phyloP scores from a whole-genome alignment of 371 early-diverging fungal species.

The Lichtheimia ornata region DNA sequence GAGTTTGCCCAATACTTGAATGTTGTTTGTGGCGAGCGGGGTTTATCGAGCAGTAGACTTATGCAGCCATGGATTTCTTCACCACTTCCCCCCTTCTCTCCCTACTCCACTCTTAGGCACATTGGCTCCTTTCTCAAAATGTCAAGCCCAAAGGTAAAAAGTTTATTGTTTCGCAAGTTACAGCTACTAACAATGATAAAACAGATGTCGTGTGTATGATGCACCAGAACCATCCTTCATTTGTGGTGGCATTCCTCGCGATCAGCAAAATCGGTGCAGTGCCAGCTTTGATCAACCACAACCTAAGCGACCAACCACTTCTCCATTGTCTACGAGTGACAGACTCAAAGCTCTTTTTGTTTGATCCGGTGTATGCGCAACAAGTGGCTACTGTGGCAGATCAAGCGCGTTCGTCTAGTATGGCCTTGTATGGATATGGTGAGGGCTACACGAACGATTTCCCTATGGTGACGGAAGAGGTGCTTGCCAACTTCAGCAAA shows the following conservation, averaged over 20 bases:
- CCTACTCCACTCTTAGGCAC: constrained; percentile 19
- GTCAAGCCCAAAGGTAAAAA: neutral
- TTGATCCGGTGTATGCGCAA: constrained; percentile 23
- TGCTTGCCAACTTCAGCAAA: neutral
- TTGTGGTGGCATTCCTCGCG: constrained; percentile 23
- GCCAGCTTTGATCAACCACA: constrained; percentile 33
- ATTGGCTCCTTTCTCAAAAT: constrained; percentile 15
- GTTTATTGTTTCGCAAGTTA: neutral
- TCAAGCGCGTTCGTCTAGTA: constrained; percentile 1
- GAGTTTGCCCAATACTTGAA: constrained; percentile 12
- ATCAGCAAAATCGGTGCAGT: constrained; percentile 33
- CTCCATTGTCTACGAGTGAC: constrained; percentile 31
- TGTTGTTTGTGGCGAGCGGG: neutral
- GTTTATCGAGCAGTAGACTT: neutral
- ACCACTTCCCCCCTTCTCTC: neutral
- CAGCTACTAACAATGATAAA: constrained; percentile 7
- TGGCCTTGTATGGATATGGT: constrained; percentile 25
- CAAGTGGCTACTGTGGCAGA: constrained; percentile 20
- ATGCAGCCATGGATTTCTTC: no score
- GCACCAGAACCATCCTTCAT: constrained; percentile 34
- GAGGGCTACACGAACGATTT: constrained; percentile 16
- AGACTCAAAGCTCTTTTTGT: constrained; percentile 22
- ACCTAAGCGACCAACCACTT: constrained; percentile 20
- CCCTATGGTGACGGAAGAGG: neutral
- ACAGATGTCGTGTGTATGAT: constrained; percentile 36